Conservation (phyloP, 2,329 filamentous ascomycete genomes). For the Ceratocystis papillata region DNA sequence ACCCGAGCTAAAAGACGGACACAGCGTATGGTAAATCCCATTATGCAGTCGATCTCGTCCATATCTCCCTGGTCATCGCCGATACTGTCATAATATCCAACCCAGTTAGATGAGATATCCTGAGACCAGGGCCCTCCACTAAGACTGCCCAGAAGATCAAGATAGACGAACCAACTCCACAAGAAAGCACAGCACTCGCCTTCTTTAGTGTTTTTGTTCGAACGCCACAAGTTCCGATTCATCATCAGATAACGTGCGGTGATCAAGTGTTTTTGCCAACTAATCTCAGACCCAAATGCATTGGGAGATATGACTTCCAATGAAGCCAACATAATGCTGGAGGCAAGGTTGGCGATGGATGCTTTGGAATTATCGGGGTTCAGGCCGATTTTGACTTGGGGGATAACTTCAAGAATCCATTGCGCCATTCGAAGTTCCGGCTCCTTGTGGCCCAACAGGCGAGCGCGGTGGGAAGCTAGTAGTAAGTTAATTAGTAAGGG, state of each 20-base stretch:
- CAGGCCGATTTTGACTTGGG: conserved; percentile 34
- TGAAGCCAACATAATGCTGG: conserved; percentile 74
- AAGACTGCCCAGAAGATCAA: conserved; percentile 67
- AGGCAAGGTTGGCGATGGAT: conserved; percentile 51
- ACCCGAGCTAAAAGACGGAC: conserved; percentile 49
- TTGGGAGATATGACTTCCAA: conserved; percentile 74
- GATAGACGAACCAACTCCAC: conserved; percentile 71
- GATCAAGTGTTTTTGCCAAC: conserved; percentile 70
- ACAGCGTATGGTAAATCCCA: conserved; percentile 39
- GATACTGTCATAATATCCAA: conserved; percentile 42
- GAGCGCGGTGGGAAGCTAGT: conserved; percentile 63
- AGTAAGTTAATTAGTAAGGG: conserved; percentile 7
- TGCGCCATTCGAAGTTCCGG: conserved; percentile 66
- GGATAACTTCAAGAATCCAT: conserved; percentile 68
- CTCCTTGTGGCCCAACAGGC: conserved; percentile 61
- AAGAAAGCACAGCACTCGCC: conserved; percentile 54
- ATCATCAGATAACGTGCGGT: conserved; percentile 66
- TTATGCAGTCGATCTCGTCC: conserved; percentile 68
- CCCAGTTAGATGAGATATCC: conserved; percentile 38
- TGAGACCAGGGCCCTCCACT: conserved; percentile 46
- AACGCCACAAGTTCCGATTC: conserved; percentile 30
- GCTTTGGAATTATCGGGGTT: conserved; percentile 5
- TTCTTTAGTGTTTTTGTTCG: conserved; percentile 30
- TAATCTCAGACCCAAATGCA: conserved; percentile 67
- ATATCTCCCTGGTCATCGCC: conserved; percentile 43